These are phyloP conservation scores for Dryadomyces sulphureus DNA, from an alignment of 2,329 filamentous ascomycete genomes.

Conservation along the genomic window DNA sequence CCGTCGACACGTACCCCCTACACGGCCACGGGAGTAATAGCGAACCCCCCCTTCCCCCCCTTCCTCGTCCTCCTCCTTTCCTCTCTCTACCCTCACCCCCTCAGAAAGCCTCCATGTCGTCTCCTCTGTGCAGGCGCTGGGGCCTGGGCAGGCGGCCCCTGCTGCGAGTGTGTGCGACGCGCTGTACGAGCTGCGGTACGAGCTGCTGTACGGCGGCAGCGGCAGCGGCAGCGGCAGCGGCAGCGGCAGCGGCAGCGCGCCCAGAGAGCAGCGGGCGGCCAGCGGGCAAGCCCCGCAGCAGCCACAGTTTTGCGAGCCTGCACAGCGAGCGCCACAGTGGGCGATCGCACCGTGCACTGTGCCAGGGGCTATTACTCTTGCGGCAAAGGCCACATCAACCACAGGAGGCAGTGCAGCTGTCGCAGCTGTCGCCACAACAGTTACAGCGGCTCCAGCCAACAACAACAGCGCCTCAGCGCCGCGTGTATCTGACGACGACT, in stretches of 20 bases:
- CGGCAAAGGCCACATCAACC: conserved; percentile 19
- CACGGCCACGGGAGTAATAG: too few species aligned
- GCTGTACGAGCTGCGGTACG: conserved; percentile 1
- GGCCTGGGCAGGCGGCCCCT: conserved; percentile 3
- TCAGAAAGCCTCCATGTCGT: background rate
- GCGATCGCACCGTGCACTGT: conserved; percentile 10
- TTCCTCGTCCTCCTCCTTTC: too few species aligned
- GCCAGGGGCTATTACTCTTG: conserved; percentile 9
- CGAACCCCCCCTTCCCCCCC: too few species aligned
- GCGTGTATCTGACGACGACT: conserved; percentile 16
- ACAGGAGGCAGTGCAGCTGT: conserved; percentile 3
- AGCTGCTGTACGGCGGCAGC: too few species aligned
- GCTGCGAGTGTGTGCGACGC: conserved; percentile 4
- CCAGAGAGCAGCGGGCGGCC: background rate
- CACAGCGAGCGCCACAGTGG: conserved; percentile 1
- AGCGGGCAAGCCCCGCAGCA: background rate
- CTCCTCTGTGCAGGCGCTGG: conserved; percentile 6
- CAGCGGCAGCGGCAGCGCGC: background rate
- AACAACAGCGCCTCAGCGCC: conserved; percentile 6
- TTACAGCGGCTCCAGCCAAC: background rate
- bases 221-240: too few species aligned
- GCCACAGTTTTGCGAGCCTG: conserved; percentile 1
- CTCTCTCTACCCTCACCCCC: background rate
- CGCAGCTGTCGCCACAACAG: background rate
- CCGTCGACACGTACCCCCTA: too few species aligned